These are phyloP conservation scores for Aciculoconidium aculeatum DNA, from an alignment of 805 yeast species.

Conservation along the genomic window DNA sequence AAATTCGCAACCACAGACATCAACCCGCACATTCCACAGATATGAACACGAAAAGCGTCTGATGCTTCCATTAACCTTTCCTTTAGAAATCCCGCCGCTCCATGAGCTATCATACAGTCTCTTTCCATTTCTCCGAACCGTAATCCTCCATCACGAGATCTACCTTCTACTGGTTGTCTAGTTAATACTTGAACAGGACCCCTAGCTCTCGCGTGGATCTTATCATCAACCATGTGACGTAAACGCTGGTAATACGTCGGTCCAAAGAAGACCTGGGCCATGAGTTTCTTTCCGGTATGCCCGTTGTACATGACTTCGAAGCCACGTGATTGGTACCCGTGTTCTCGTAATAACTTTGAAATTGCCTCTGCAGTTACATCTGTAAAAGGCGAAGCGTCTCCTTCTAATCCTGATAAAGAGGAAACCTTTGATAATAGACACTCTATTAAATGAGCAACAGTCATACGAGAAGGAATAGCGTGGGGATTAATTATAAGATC, in stretches of 20 bases:
- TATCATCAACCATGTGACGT: constrained; percentile 99
- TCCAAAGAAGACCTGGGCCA: constrained; percentile 99
- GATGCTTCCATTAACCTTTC: constrained; percentile 99
- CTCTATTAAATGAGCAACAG: constrained; percentile 98
- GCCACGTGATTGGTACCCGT: constrained; percentile 97
- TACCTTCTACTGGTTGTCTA: constrained; percentile 98
- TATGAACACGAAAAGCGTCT: constrained; percentile 96
- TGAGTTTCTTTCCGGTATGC: constrained; percentile 94
- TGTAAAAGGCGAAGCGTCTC: constrained; percentile 99
- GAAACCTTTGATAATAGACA: constrained; percentile 95
- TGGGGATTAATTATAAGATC: constrained; percentile 97
- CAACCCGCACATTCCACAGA: constrained; percentile 97
- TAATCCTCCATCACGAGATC: constrained; percentile 98
- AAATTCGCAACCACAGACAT: constrained; percentile 97
- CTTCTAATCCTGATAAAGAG: constrained; percentile 90
- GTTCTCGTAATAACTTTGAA: constrained; percentile 85
- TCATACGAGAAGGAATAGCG: constrained; percentile 99
- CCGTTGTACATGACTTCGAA: constrained; percentile 99
- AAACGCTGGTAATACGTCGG: constrained; percentile 98
- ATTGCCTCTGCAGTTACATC: constrained; percentile 98
- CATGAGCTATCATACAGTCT: constrained; percentile 99
- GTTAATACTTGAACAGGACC: constrained; percentile 98
- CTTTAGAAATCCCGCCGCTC: constrained; percentile 96
- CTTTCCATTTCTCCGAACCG: constrained; percentile 99
- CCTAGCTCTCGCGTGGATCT: constrained; percentile 98